Evolutionary conservation across 257 asterid genomes (phyloP).

Genomic region (Solanum ossicruentum): DNA sequence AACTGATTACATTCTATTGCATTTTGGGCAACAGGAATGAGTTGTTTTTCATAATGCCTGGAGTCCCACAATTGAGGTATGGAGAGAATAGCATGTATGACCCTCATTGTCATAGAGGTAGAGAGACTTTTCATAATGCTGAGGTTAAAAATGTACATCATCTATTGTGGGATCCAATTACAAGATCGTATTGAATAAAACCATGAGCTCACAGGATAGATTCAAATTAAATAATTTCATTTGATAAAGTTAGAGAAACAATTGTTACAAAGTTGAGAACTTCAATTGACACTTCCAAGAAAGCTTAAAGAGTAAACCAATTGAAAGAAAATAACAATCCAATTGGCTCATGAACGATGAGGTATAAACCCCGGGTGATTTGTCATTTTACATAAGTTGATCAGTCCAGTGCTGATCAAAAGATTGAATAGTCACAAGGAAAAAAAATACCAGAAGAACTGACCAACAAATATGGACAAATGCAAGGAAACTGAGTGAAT

Average conservation of each 20-base stretch:
- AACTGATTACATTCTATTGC: too few species aligned
- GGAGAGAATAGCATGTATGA: too few species aligned
- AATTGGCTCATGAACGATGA: background rate
- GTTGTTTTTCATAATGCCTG: background rate
- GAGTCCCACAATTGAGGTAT: too few species aligned
- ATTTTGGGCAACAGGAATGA: background rate
- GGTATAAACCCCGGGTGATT: background rate
- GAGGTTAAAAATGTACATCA: too few species aligned
- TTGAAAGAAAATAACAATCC: background rate
- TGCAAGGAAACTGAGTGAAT: background rate
- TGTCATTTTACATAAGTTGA: background rate
- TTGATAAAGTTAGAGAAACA: background rate
- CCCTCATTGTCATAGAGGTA: too few species aligned
- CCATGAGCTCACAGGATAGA: background rate
- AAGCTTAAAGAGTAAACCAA: background rate
- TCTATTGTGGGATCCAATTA: background rate
- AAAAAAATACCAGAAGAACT: background rate
- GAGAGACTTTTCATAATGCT: too few species aligned
- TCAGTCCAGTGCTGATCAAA: background rate
- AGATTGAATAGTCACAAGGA: background rate
- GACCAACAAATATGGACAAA: background rate
- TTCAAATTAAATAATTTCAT: background rate
- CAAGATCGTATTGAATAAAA: background rate
- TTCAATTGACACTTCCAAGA: background rate
- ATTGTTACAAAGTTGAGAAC: background rate